phyloP scores from a whole-genome alignment of 1,284 basidiomycete genomes.

The Albatrellus sp. region DNA sequence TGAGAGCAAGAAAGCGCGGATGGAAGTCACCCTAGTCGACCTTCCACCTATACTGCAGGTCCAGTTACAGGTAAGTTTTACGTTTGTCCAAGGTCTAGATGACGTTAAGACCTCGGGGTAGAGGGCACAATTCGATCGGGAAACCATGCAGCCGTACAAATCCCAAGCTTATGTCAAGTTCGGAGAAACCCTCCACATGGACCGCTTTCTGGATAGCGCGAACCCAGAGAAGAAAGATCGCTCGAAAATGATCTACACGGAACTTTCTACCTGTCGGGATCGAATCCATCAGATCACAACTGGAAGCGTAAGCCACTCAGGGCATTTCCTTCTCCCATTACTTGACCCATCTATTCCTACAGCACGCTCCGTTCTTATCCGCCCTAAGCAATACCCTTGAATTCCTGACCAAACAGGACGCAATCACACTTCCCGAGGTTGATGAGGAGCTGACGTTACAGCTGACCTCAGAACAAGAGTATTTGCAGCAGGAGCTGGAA shows the following conservation, averaged over 20 bases:
- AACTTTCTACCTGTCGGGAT: constrained; percentile 52
- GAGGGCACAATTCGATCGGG: constrained; percentile 95
- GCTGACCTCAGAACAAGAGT: constrained; percentile 38
- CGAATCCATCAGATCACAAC: constrained; percentile 56
- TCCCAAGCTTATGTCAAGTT: constrained; percentile 93
- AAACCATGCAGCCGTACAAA: constrained; percentile 83
- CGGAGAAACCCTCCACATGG: constrained; percentile 78
- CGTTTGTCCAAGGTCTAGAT: neutral
- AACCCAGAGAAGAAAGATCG: constrained; percentile 58
- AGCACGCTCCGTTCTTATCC: constrained; percentile 47
- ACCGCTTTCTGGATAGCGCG: constrained; percentile 79
- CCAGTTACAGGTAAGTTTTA: constrained; percentile 68
- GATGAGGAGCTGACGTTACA: constrained; percentile 39
- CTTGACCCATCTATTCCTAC: neutral
- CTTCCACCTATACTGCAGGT: constrained; percentile 89
- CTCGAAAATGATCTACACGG: constrained; percentile 57
- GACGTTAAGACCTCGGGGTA: constrained; percentile 21
- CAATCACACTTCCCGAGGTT: constrained; percentile 29
- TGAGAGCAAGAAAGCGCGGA: constrained; percentile 74
- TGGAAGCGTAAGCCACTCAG: constrained; percentile 40
- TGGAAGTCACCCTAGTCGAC: constrained; percentile 81
- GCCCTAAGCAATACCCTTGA: constrained; percentile 40
- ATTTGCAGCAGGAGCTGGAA: constrained; percentile 51
- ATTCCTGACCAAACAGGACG: constrained; percentile 39
- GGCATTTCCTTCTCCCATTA: neutral